Percentiles rank a stretch among this genome's conserved stretches.
Conservation (phyloP, 306 rosid species). For the Biancaea sappan region DNA sequence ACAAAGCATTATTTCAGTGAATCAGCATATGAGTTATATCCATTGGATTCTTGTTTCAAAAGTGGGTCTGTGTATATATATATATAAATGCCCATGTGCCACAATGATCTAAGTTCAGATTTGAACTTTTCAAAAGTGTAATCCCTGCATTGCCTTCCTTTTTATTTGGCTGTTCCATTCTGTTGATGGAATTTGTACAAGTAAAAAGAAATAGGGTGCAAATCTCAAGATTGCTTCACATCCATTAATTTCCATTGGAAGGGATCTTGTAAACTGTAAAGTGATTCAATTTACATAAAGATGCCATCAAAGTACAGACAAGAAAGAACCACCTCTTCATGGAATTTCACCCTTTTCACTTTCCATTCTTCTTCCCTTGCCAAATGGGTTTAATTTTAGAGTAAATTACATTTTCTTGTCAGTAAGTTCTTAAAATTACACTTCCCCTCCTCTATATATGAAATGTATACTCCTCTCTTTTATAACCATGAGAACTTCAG, state of each 20-base stretch:
- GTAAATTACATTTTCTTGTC: too few species aligned
- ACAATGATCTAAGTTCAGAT: background rate
- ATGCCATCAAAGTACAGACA: conserved; percentile 37
- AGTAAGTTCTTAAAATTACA: too few species aligned
- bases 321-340: conserved; percentile 30
- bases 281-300: conserved; percentile 23
- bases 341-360: conserved; percentile 36
- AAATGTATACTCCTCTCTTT: too few species aligned
- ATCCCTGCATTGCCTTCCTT: background rate
- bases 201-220: background rate
- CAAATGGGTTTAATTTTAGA: too few species aligned
- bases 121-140: background rate
- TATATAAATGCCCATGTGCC: background rate
- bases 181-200: background rate
- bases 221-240: conserved; percentile 16
- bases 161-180: background rate
- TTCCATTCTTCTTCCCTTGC: conserved; percentile 32
- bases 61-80: too few species aligned
- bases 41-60: background rate
- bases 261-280: conserved; percentile 29
- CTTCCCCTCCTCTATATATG: too few species aligned
- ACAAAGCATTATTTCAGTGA: too few species aligned
- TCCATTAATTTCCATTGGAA: conserved; percentile 27
- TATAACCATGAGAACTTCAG: too few species aligned
- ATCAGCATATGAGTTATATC: background rate